Conservation (phyloP, 148 eudicot genomes). For the Camellia lanceoleosa region DNA sequence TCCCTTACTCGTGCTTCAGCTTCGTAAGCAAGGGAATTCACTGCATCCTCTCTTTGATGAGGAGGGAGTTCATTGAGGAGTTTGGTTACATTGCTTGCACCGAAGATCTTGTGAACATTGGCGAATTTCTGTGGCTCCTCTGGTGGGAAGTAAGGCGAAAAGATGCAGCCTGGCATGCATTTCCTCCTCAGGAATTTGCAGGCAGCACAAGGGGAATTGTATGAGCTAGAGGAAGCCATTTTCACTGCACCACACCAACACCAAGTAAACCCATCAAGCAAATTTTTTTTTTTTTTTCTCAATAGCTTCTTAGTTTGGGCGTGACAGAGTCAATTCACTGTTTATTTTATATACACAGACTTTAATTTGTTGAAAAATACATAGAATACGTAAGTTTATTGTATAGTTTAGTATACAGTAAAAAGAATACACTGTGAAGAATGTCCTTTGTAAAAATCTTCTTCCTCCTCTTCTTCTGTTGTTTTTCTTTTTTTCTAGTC, state of each 20-base stretch:
- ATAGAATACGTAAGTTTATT: no score
- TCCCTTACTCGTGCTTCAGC: slow-evolving; percentile 78
- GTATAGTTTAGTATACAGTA: background rate
- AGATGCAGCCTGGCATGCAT: slow-evolving; percentile 81
- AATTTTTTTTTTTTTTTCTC: background rate
- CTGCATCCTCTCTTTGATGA: slow-evolving; percentile 76
- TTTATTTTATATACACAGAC: background rate
- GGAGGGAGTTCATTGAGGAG: slow-evolving; percentile 76
- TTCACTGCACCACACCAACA: slow-evolving; percentile 1
- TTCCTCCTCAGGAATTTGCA: slow-evolving; percentile 87
- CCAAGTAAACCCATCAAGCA: background rate
- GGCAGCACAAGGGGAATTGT: slow-evolving; percentile 85
- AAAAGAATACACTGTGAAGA: background rate
- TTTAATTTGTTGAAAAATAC: background rate
- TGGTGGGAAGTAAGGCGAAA: slow-evolving; percentile 80
- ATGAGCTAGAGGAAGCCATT: slow-evolving; percentile 72
- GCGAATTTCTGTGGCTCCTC: slow-evolving; percentile 85
- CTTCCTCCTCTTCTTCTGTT: background rate
- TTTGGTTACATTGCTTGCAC: slow-evolving; percentile 78
- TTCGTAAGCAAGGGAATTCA: slow-evolving; percentile 74
- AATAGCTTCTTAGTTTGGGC: background rate
- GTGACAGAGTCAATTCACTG: background rate
- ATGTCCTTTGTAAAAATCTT: background rate
- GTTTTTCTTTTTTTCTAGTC: background rate
- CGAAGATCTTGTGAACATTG: slow-evolving; percentile 87